Conservation (phyloP, 1,284 basidiomycete species). For the Boletellus deceptivus region DNA sequence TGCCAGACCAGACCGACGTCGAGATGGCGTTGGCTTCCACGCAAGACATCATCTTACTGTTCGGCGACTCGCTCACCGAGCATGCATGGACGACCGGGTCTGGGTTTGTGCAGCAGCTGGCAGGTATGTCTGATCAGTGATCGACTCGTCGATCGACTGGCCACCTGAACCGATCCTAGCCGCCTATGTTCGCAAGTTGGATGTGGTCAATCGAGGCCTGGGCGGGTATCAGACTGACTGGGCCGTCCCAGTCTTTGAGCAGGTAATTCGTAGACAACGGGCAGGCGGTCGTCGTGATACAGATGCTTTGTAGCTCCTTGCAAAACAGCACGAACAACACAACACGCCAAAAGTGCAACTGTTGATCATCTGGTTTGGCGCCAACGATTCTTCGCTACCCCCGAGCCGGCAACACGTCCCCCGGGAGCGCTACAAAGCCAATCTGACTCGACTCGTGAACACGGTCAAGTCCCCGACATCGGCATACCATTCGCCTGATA, state of each 20-base stretch:
- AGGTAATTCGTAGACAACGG: slow-evolving; percentile 42
- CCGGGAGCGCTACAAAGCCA: slow-evolving; percentile 61
- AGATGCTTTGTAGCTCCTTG: slow-evolving; percentile 45
- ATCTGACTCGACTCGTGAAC: slow-evolving; percentile 62
- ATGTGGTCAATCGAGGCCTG: slow-evolving; percentile 80
- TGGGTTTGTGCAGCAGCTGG: slow-evolving; percentile 62
- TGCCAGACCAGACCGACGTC: background rate
- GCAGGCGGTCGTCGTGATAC: background rate
- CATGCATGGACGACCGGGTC: slow-evolving; percentile 50
- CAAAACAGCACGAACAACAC: slow-evolving; percentile 47
- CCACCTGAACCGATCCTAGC: slow-evolving; percentile 40
- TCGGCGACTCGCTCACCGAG: slow-evolving; percentile 79
- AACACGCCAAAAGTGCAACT: slow-evolving; percentile 64
- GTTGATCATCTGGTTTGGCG: slow-evolving; percentile 86
- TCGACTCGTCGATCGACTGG: background rate
- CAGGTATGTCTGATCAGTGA: slow-evolving; percentile 45
- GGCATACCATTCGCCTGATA: slow-evolving; percentile 67
- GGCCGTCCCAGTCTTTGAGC: slow-evolving; percentile 75
- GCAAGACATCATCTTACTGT: slow-evolving; percentile 66
- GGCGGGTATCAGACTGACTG: slow-evolving; percentile 85
- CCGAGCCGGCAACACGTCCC: slow-evolving; percentile 70
- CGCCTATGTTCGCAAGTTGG: slow-evolving; percentile 73
- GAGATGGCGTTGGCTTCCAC: slow-evolving; percentile 43
- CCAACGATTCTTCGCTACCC: slow-evolving; percentile 73
- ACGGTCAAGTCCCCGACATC: slow-evolving; percentile 64